A percentile compares a stretch with the other conserved stretches of the same genome.
Conservation (phyloP, 2,329 filamentous ascomycete species). For the Fusarium xylarioides region DNA sequence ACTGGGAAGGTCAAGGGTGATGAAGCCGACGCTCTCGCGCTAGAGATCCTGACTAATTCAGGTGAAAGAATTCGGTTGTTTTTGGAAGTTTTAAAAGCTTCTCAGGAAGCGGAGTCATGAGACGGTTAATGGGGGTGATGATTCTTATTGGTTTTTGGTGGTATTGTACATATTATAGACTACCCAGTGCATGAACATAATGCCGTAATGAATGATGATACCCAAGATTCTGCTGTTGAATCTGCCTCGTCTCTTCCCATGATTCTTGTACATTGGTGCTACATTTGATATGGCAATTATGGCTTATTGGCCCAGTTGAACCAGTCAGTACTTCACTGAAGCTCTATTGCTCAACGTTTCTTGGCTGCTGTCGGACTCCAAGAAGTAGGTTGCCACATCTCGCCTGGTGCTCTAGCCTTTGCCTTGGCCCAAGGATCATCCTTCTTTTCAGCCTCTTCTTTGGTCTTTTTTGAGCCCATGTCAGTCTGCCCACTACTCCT, state of each 20-base stretch:
- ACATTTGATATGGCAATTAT: background rate
- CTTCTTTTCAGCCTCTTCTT: constrained; percentile 23
- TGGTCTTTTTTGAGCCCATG: background rate
- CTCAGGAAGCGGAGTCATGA: constrained; percentile 26
- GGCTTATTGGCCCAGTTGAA: background rate
- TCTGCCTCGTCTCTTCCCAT: background rate
- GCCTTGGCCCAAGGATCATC: constrained; percentile 68
- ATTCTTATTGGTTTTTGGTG: background rate
- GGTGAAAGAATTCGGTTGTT: constrained; percentile 54
- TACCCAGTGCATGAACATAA: constrained; percentile 36
- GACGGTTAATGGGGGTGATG: background rate
- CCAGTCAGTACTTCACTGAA: background rate
- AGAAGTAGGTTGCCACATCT: constrained; percentile 72
- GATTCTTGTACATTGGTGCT: constrained; percentile 26
- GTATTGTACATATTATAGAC: constrained; percentile 36
- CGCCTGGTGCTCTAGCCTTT: constrained; percentile 59
- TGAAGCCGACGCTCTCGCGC: constrained; percentile 53
- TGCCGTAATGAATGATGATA: constrained; percentile 39
- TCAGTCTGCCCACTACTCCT: constrained; percentile 3
- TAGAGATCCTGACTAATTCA: constrained; percentile 56
- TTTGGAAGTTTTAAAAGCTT: constrained; percentile 47
- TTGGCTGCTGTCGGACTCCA: constrained; percentile 63
- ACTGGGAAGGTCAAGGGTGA: constrained; percentile 46
- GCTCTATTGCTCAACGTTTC: constrained; percentile 36
- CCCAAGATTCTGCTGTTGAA: background rate